Conservation (phyloP, 75 land plant species). For the Cryptomeria japonica region DNA sequence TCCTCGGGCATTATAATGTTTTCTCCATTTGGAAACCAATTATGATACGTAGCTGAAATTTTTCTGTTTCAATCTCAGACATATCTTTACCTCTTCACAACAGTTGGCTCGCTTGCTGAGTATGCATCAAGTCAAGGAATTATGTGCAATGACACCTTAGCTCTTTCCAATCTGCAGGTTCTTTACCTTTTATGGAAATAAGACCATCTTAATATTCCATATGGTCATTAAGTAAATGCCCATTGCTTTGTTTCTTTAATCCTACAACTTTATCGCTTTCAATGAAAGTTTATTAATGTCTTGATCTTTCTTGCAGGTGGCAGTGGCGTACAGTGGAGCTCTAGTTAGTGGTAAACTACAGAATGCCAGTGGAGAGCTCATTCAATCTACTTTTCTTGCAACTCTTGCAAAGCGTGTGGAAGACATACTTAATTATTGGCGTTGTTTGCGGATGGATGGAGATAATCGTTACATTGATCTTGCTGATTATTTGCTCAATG, state of each 20-base stretch:
- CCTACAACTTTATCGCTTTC: neutral
- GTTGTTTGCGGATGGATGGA: constrained; percentile 11
- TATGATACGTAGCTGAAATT: neutral
- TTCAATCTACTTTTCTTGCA: constrained; percentile 73
- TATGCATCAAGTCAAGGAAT: constrained; percentile 37
- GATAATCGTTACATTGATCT: constrained; percentile 24
- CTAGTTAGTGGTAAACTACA: constrained; percentile 49
- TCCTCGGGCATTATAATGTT: neutral
- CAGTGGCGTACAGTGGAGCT: constrained; percentile 80
- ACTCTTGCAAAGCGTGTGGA: constrained; percentile 81
- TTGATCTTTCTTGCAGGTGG: constrained; percentile 53
- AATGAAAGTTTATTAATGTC: neutral
- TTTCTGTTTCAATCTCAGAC: constrained; percentile 39
- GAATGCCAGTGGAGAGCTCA: constrained; percentile 37
- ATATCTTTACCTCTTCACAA: constrained; percentile 80
- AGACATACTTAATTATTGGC: constrained; percentile 46
- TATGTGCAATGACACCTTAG: constrained; percentile 45
- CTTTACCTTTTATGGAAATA: neutral
- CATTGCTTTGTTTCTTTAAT: neutral
- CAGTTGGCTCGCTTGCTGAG: constrained; percentile 56
- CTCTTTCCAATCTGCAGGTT: constrained; percentile 80
- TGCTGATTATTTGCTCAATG: constrained; percentile 39
- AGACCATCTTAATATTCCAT: neutral
- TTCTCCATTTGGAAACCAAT: neutral
- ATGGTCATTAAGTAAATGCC: neutral